phyloP scores from a whole-genome alignment of 2,329 filamentous ascomycete genomes.

The Colletotrichum neosansevieriae region DNA sequence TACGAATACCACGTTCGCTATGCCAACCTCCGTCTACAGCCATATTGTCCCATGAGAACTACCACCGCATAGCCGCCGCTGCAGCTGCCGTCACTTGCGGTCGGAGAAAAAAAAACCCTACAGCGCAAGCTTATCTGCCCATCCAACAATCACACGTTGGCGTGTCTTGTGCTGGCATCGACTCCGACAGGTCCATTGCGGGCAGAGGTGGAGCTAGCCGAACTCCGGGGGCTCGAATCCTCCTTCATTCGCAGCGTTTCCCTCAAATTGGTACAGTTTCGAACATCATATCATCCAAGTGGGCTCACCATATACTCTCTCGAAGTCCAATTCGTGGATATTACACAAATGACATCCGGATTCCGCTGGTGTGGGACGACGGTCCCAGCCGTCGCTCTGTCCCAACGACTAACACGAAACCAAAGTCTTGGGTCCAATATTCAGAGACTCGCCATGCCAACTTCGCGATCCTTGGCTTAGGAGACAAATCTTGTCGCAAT shows the following conservation, averaged over 20 bases:
- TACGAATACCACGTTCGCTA: too few relatives aligned
- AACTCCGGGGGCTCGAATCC: slow-evolving; percentile 9
- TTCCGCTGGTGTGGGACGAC: slow-evolving; percentile 13
- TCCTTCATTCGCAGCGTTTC: slow-evolving; percentile 18
- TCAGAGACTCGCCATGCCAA: slow-evolving; percentile 14
- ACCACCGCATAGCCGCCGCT: slow-evolving; percentile 29
- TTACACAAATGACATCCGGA: slow-evolving; percentile 9
- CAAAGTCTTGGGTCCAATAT: slow-evolving; percentile 11
- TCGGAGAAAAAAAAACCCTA: slow-evolving; percentile 34
- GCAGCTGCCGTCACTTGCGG: slow-evolving; percentile 27
- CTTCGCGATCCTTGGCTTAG: neutral
- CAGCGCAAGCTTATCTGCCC: slow-evolving; percentile 21
- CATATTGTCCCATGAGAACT: slow-evolving; percentile 8
- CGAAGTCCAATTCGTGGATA: slow-evolving; percentile 33
- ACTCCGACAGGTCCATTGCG: slow-evolving; percentile 32
- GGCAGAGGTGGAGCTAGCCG: slow-evolving; percentile 24
- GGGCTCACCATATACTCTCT: slow-evolving; percentile 3
- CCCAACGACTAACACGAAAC: slow-evolving; percentile 5
- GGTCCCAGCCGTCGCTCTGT: slow-evolving; percentile 14
- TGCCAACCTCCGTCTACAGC: slow-evolving; percentile 5
- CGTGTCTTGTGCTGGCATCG: slow-evolving; percentile 21
- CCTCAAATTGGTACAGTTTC: slow-evolving; percentile 18
- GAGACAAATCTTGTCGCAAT: slow-evolving; percentile 20
- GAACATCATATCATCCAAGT: slow-evolving; percentile 4
- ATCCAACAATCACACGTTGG: slow-evolving; percentile 34